These are phyloP conservation scores for Xylariaceae sp. DNA, from an alignment of 2,329 filamentous ascomycete species.

Conservation along the genomic window DNA sequence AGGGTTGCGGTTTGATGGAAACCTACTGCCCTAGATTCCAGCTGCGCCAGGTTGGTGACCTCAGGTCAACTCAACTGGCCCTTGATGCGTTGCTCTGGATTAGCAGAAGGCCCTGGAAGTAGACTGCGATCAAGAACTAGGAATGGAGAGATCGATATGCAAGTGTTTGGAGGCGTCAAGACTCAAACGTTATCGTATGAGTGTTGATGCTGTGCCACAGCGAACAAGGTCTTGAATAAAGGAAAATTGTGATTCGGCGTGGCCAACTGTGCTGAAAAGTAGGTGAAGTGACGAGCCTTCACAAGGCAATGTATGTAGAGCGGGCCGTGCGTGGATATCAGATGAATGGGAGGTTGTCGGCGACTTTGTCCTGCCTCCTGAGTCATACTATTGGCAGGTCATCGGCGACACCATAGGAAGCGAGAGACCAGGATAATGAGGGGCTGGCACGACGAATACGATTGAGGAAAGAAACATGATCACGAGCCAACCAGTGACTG, in stretches of 20 bases:
- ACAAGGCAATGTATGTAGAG: slow-evolving; percentile 2
- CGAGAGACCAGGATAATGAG: neutral
- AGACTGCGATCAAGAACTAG: neutral
- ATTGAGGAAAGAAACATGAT: neutral
- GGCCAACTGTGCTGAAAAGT: neutral
- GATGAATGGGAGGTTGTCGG: neutral
- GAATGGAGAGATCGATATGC: neutral
- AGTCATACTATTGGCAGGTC: neutral
- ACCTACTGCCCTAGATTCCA: neutral
- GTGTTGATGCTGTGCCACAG: slow-evolving; percentile 2
- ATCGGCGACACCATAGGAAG: neutral
- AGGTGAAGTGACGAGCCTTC: neutral
- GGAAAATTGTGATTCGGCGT: slow-evolving; percentile 4
- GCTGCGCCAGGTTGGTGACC: neutral
- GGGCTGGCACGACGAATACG: neutral
- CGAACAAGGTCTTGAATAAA: neutral
- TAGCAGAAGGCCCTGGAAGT: neutral
- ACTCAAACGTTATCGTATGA: neutral
- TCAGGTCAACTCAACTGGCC: neutral
- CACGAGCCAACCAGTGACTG: neutral
- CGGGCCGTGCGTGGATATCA: neutral
- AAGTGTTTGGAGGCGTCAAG: neutral
- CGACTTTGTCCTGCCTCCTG: neutral
- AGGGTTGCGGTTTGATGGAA: neutral
- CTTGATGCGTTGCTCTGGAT: neutral